Conservation (phyloP, 1,284 basidiomycete genomes). For the Cutaneotrichosporon cutaneum region DNA sequence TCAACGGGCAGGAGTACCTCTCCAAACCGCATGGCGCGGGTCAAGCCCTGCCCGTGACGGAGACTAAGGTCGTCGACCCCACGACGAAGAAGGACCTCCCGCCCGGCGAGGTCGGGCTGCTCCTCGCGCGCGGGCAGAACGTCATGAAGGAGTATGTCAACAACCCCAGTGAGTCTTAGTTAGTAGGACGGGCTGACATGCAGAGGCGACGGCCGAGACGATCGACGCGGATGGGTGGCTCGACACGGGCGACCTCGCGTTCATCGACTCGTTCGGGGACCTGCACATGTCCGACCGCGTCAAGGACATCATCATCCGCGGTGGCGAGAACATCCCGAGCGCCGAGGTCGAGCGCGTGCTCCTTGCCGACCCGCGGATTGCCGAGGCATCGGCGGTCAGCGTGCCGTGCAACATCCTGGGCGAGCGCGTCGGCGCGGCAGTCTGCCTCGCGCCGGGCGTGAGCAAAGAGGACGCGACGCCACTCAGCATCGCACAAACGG, state of each 20-base stretch:
- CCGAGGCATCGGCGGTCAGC: conserved; percentile 42
- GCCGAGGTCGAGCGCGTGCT: conserved; percentile 46
- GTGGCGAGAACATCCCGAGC: conserved; percentile 45
- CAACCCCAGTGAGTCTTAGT: conserved; percentile 31
- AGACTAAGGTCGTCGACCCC: conserved; percentile 43
- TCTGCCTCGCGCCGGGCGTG: conserved; percentile 28
- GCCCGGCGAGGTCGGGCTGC: conserved; percentile 30
- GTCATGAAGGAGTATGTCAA: conserved; percentile 47
- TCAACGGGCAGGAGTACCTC: conserved; percentile 42
- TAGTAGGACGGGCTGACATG: conserved; percentile 27
- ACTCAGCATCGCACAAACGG: conserved; percentile 15
- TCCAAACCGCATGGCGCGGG: conserved; percentile 24
- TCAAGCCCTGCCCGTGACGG: conserved; percentile 36
- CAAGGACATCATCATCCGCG: conserved; percentile 47
- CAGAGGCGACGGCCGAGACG: conserved; percentile 18
- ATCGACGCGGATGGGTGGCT: conserved; percentile 42
- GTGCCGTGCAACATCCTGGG: conserved; percentile 40
- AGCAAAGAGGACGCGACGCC: conserved; percentile 3
- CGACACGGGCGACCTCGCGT: conserved; percentile 47
- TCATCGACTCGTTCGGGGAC: conserved; percentile 39
- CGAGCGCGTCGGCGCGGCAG: conserved; percentile 42
- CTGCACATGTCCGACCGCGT: conserved; percentile 42
- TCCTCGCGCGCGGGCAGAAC: conserved; percentile 39
- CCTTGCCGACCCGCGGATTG: conserved; percentile 34
- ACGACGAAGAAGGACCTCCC: conserved; percentile 27